Conservation (phyloP, 306 rosid species). For the Leucaena leucocephala region DNA sequence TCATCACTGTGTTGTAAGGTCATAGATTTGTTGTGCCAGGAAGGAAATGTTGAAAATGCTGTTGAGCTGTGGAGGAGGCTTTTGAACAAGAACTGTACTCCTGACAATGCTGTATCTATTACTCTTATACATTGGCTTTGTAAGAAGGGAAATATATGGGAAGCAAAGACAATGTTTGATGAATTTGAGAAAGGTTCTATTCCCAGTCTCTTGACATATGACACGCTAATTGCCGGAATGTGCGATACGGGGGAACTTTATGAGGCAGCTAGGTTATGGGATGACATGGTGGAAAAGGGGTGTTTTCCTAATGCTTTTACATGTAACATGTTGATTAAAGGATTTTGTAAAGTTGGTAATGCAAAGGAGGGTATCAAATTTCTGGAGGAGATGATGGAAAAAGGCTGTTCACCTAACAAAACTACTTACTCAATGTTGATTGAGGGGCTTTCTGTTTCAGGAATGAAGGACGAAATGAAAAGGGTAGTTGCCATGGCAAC, state of each 20-base stretch:
- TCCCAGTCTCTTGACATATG: slow-evolving; percentile 66
- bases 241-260: slow-evolving; percentile 74
- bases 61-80: slow-evolving; percentile 66
- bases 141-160: slow-evolving; percentile 66
- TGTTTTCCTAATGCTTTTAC: slow-evolving; percentile 65
- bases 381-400: slow-evolving; percentile 70
- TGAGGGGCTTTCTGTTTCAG: slow-evolving; percentile 48
- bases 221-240: slow-evolving; percentile 68
- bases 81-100: slow-evolving; percentile 57
- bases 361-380: slow-evolving; percentile 60
- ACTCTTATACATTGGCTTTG: slow-evolving; percentile 78
- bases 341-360: slow-evolving; percentile 68
- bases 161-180: slow-evolving; percentile 66
- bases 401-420: slow-evolving; percentile 59
- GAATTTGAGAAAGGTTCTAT: slow-evolving; percentile 57
- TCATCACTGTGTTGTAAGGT: slow-evolving; percentile 67
- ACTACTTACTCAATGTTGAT: slow-evolving; percentile 58
- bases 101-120: slow-evolving; percentile 52
- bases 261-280: slow-evolving; percentile 86
- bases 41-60: slow-evolving; percentile 73
- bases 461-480: slow-evolving; percentile 45
- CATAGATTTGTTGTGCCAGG: slow-evolving; percentile 64
- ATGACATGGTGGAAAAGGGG: slow-evolving; percentile 77
- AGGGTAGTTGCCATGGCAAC: slow-evolving; percentile 52
- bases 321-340: slow-evolving; percentile 66